Percentiles rank a stretch among this genome's conserved stretches.
Conservation (phyloP, 1,284 basidiomycete species). For the Naganishia sp. region DNA sequence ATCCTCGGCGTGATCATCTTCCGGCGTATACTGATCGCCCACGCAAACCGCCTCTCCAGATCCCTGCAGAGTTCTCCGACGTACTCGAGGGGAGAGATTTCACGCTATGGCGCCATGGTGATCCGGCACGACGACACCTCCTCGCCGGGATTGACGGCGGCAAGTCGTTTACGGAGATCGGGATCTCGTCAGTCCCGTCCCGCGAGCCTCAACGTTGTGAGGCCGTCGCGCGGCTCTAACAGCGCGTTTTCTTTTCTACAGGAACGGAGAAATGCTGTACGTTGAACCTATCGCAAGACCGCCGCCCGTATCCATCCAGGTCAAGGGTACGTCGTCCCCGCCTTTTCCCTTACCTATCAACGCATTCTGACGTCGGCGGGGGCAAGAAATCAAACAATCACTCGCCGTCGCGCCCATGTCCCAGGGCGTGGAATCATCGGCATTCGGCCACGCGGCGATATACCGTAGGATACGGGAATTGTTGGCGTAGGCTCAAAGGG, state of each 20-base stretch:
- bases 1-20: background rate
- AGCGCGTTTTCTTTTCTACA: background rate
- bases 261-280: constrained; percentile 20
- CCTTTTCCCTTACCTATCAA: background rate
- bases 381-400: background rate
- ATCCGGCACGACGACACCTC: constrained; percentile 4
- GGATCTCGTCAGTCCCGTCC: background rate
- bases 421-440: constrained; percentile 5
- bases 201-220: background rate
- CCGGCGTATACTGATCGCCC: background rate
- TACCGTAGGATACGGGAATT: constrained; percentile 18
- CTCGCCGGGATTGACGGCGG: constrained; percentile 8
- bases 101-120: constrained; percentile 11
- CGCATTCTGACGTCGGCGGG: background rate
- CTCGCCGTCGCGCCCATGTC: background rate
- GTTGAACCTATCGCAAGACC: background rate
- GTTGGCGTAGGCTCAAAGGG: background rate
- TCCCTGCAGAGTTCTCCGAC: constrained; percentile 1
- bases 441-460: constrained; percentile 10
- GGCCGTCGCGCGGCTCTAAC: background rate
- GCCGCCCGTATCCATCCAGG: background rate
- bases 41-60: background rate
- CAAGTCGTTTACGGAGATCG: background rate
- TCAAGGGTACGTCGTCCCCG: constrained; percentile 1
- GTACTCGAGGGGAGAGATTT: background rate